Percentiles rank a stretch among this genome's conserved stretches.
Conservation (phyloP, 1,284 basidiomycete genomes). For the Puccinia polysora region DNA sequence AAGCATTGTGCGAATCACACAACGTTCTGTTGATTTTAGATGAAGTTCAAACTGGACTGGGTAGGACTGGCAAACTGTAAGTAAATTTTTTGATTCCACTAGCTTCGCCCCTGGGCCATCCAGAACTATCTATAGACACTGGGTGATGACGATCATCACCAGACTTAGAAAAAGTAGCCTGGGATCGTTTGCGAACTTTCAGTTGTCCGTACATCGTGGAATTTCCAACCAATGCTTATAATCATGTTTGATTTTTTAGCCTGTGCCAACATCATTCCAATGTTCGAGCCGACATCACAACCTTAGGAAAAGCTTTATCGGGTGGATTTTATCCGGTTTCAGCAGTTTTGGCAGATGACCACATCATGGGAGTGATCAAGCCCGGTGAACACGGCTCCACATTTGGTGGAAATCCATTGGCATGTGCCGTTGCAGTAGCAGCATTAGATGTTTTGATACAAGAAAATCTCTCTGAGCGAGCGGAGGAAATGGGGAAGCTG, state of each 20-base stretch:
- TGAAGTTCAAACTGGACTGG: slow-evolving; percentile 90
- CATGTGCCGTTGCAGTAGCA: slow-evolving; percentile 86
- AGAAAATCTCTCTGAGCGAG: slow-evolving; percentile 75
- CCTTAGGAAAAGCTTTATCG: slow-evolving; percentile 91
- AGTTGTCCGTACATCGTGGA: too few species aligned
- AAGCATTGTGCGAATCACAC: slow-evolving; percentile 82
- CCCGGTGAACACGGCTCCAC: slow-evolving; percentile 99
- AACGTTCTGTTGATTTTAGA: slow-evolving; percentile 94
- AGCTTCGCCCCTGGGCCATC: neutral
- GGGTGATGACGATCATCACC: too few species aligned
- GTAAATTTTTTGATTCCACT: slow-evolving; percentile 1
- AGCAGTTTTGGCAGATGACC: slow-evolving; percentile 80
- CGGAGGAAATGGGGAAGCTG: slow-evolving; percentile 73
- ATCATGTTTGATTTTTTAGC: neutral
- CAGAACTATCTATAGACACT: too few species aligned
- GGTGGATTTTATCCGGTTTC: slow-evolving; percentile 97
- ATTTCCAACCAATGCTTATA: too few species aligned
- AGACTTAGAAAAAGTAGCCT: too few species aligned
- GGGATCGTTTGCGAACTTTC: too few species aligned
- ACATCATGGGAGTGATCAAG: slow-evolving; percentile 88
- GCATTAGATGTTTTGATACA: slow-evolving; percentile 82
- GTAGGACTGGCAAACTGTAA: slow-evolving; percentile 73
- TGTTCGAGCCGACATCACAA: slow-evolving; percentile 84
- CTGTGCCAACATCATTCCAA: slow-evolving; percentile 74
- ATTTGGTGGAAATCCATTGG: slow-evolving; percentile 90